Percentiles rank a stretch among this genome's conserved stretches.
Conservation (phyloP, 192 early-diverging fungal species). For the Coemansia sp. region DNA sequence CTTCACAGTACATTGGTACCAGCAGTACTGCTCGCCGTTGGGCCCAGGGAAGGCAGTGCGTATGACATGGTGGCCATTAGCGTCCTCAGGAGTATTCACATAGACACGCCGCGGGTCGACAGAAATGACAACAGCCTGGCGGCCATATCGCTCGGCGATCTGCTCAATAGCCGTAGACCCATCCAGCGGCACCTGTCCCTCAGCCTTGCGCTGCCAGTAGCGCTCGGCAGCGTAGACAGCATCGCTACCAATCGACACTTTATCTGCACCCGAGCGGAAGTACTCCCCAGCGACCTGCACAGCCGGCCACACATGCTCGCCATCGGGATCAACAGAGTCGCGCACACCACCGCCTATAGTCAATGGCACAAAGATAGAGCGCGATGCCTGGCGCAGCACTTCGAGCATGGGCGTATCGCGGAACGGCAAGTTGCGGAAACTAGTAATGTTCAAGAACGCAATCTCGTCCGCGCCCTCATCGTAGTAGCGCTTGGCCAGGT, state of each 20-base stretch:
- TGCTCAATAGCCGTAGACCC: slow-evolving; percentile 91
- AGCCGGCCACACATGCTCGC: slow-evolving; percentile 69
- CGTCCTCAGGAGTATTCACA: slow-evolving; percentile 70
- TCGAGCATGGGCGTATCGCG: slow-evolving; percentile 94
- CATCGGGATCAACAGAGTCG: slow-evolving; percentile 85
- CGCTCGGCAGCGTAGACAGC: slow-evolving; percentile 97
- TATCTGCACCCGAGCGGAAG: slow-evolving; percentile 98
- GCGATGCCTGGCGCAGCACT: slow-evolving; percentile 81
- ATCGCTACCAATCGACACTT: slow-evolving; percentile 98
- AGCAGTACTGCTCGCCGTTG: slow-evolving; percentile 91
- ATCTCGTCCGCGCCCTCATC: slow-evolving; percentile 97
- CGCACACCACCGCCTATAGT: slow-evolving; percentile 99
- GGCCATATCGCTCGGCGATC: slow-evolving; percentile 92
- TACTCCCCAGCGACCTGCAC: slow-evolving; percentile 98
- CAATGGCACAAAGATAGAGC: slow-evolving; percentile 96
- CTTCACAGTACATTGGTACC: slow-evolving; percentile 99
- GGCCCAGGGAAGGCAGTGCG: slow-evolving; percentile 75
- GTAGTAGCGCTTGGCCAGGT: slow-evolving; percentile 88
- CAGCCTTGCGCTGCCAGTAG: slow-evolving; percentile 62
- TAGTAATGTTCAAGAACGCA: slow-evolving; percentile 98
- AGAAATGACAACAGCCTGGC: slow-evolving; percentile 97
- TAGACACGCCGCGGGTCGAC: slow-evolving; percentile 96
- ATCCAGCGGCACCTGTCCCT: slow-evolving; percentile 38
- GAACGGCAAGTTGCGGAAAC: slow-evolving; percentile 90
- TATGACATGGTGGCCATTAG: slow-evolving; percentile 71